These are phyloP conservation scores for Citrullus amarus DNA, from an alignment of 306 rosid genomes.

Conservation along the genomic window DNA sequence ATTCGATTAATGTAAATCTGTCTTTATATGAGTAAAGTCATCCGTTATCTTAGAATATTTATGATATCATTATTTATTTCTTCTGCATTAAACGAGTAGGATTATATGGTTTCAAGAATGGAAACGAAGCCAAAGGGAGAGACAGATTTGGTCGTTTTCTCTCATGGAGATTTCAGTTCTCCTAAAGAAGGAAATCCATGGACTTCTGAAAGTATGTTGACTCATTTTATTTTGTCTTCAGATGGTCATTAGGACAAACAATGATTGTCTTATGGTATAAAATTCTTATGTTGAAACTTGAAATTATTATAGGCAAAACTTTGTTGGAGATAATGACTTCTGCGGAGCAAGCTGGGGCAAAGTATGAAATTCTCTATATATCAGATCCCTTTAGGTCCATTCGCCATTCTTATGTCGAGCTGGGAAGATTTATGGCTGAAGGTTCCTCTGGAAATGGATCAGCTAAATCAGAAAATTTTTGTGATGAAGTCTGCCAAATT, in stretches of 20 bases:
- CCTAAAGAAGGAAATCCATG: conserved; percentile 22
- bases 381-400: conserved; percentile 56
- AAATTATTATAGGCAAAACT: conserved; percentile 37
- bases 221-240: conserved; percentile 13
- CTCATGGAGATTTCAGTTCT: conserved; percentile 40
- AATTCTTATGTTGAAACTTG: background rate
- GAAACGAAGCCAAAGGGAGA: conserved; percentile 38
- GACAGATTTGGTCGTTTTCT: conserved; percentile 66
- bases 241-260: background rate
- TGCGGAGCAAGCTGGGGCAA: conserved; percentile 66
- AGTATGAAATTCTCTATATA: conserved; percentile 74
- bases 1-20: conserved; percentile 56
- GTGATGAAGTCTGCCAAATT: conserved; percentile 75
- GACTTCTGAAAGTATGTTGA: conserved; percentile 55
- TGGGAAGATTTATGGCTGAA: conserved; percentile 77
- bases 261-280: background rate
- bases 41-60: background rate
- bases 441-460: conserved; percentile 41
- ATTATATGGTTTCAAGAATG: conserved; percentile 53
- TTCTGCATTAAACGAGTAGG: conserved; percentile 22
- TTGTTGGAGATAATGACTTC: conserved; percentile 51
- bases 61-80: background rate
- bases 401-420: conserved; percentile 46
- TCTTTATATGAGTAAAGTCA: conserved; percentile 1
- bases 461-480: conserved; percentile 35